Evolutionary conservation across 2,329 filamentous ascomycete species (phyloP).

Genomic region (Verticillium klebahnii): DNA sequence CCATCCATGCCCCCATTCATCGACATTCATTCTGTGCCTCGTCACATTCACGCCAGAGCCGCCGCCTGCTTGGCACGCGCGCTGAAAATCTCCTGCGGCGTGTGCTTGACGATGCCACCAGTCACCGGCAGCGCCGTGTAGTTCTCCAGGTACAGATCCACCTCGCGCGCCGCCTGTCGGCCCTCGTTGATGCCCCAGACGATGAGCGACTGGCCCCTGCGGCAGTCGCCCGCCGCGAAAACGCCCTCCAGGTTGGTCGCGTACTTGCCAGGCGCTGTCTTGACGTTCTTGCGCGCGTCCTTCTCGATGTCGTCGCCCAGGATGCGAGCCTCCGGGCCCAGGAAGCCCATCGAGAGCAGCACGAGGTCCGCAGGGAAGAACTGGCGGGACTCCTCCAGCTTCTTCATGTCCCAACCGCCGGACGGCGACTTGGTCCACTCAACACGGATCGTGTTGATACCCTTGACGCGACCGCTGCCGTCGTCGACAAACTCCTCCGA

Average conservation of each 20-base stretch:
- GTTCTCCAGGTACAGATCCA: constrained; percentile 81
- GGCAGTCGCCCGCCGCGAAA: constrained; percentile 92
- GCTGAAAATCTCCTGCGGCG: constrained; percentile 64
- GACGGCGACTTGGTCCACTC: constrained; percentile 90
- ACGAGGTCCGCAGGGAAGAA: constrained; percentile 97
- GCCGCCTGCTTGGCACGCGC: background rate
- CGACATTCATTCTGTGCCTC: background rate
- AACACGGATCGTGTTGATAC: constrained; percentile 92
- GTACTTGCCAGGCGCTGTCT: constrained; percentile 85
- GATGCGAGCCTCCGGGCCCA: constrained; percentile 85
- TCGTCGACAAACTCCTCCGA: constrained; percentile 94
- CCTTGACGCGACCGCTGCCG: constrained; percentile 81
- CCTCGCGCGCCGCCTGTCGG: constrained; percentile 85
- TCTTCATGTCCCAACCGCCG: constrained; percentile 98
- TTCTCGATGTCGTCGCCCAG: constrained; percentile 86
- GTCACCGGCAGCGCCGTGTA: constrained; percentile 80
- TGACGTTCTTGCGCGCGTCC: constrained; percentile 91
- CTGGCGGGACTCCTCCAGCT: constrained; percentile 85
- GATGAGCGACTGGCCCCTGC: constrained; percentile 90
- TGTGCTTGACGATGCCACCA: constrained; percentile 85
- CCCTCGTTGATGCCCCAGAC: constrained; percentile 99
- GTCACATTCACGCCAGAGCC: background rate
- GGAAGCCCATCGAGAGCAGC: constrained; percentile 93
- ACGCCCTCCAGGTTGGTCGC: constrained; percentile 82
- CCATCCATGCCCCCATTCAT: background rate